Evolutionary conservation across 192 early-diverging fungal genomes (phyloP).

Genomic region (Cetraspora pellucida): DNA sequence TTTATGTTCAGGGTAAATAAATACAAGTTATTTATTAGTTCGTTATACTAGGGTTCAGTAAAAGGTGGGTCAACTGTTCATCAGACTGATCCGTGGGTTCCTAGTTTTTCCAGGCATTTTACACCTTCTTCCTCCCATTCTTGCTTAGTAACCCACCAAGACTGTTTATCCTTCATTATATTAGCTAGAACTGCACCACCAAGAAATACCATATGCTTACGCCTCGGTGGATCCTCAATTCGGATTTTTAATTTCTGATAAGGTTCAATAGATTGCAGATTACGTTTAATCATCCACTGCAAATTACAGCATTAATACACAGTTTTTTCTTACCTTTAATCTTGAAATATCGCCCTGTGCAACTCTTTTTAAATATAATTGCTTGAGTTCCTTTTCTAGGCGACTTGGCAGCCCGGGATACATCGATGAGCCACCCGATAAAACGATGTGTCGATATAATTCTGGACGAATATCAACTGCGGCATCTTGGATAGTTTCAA

Average conservation of each 20-base stretch:
- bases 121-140: slow-evolving; percentile 93
- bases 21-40: too few relatives aligned
- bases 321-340: slow-evolving; percentile 66
- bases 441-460: slow-evolving; percentile 95
- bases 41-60: too few relatives aligned
- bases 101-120: slow-evolving; percentile 67
- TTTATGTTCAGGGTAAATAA: too few relatives aligned
- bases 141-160: slow-evolving; percentile 90
- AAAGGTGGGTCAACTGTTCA: too few relatives aligned
- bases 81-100: slow-evolving; percentile 24
- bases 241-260: slow-evolving; percentile 93
- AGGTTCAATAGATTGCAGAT: neutral
- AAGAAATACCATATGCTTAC: slow-evolving; percentile 98
- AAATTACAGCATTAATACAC: neutral
- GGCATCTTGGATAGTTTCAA: slow-evolving; percentile 88
- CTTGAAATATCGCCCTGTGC: slow-evolving; percentile 80
- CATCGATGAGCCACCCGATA: slow-evolving; percentile 99
- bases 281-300: neutral
- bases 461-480: slow-evolving; percentile 92
- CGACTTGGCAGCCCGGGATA: slow-evolving; percentile 96
- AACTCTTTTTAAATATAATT: slow-evolving; percentile 90
- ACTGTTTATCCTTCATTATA: slow-evolving; percentile 88
- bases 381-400: slow-evolving; percentile 98
- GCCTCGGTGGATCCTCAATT: slow-evolving; percentile 96
- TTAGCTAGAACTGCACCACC: slow-evolving; percentile 96